Evolutionary conservation across 1,284 basidiomycete species (phyloP), one percentile per base, ranked within the genome.

Genomic region (Papiliotrema nemorosa): DNA sequence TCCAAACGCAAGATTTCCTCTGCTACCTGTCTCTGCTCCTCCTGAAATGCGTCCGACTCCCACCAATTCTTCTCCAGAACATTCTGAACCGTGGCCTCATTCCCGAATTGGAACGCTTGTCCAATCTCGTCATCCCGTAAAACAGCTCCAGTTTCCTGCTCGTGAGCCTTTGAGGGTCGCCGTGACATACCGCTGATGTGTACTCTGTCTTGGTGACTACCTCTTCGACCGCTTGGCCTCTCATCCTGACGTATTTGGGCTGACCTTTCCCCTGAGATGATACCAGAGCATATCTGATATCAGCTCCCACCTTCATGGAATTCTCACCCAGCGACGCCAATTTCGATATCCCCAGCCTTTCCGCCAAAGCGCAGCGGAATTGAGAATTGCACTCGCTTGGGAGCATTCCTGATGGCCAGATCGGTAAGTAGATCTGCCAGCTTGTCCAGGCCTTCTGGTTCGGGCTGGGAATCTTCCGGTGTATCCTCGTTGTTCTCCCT

Each of bases 311-410:
- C 50, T 13, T 5, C 36, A 25, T 33, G n/a, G 26, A 18, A 13
- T 31, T 36, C 79, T 60, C 63, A 93, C 85, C 93, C 96, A 69
- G 91, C 91, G 44, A 97, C 80, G 3, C 91, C 90, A 55, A 98
- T 93, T 16, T 82, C 81, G 55, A 97, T 84, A 2, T 82, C 88
- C 14, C 87, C 79, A 2, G 69, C 62, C 34, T 66, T 64, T 0
- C 72, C 70, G 1, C 83, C 90, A 25, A 98, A 78, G 57, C 86
- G 81, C 47, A 98, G 82, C 2, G 88, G 86, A 31, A 94, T 78
- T 58, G 81, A 88, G 73, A 92, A 97, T 13, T 85, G 76, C 0
- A 88, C 82, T n/a, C 92, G 82, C 69, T 97, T 98, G 0, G 88
- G 85, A 9, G 87, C 84, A 70, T 94, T 88, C 43, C 84, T 84